Percentiles rank a stretch among this genome's conserved stretches.
Conservation (phyloP, 2,329 filamentous ascomycete genomes). For the Colletotrichum sp. region DNA sequence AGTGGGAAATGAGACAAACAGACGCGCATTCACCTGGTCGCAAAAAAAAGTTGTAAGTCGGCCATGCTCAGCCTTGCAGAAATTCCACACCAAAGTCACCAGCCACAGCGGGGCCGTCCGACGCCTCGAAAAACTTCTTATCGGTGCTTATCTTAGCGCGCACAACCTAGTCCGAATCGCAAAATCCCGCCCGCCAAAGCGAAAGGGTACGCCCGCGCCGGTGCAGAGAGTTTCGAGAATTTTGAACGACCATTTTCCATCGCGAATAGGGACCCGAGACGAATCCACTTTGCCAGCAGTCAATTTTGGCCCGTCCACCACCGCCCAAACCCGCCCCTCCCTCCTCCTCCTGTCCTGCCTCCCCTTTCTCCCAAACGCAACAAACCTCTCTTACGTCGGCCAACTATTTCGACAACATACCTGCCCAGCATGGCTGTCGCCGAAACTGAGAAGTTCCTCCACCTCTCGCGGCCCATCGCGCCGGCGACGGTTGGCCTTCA, state of each 20-base stretch:
- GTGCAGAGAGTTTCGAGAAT: constrained; percentile 15
- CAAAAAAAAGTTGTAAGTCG: constrained; percentile 23
- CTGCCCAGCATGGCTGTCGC: constrained; percentile 75
- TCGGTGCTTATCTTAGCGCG: constrained; percentile 54
- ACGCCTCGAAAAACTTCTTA: constrained; percentile 26
- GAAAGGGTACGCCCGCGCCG: constrained; percentile 24
- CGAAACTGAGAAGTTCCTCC: constrained; percentile 84
- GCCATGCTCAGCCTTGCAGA: constrained; percentile 20
- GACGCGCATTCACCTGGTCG: not conserved
- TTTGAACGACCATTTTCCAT: constrained; percentile 4
- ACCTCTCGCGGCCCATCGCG: constrained; percentile 90
- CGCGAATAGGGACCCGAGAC: constrained; percentile 6
- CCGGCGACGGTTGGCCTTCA: constrained; percentile 80
- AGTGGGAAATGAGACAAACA: not conserved
- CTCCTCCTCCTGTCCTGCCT: constrained; percentile 18
- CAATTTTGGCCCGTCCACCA: constrained; percentile 20
- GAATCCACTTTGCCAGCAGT: constrained; percentile 24
- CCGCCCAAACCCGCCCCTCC: constrained; percentile 3
- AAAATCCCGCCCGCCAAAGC: constrained; percentile 40
- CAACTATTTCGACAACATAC: constrained; percentile 5
- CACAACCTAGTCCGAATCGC: constrained; percentile 54
- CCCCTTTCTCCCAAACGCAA: constrained; percentile 21
- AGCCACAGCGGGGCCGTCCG: constrained; percentile 23
- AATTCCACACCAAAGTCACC: constrained; percentile 20
- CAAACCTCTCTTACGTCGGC: constrained; percentile 15